Evolutionary conservation across 805 yeast species (phyloP).

Genomic region (Blastobotrys americana): DNA sequence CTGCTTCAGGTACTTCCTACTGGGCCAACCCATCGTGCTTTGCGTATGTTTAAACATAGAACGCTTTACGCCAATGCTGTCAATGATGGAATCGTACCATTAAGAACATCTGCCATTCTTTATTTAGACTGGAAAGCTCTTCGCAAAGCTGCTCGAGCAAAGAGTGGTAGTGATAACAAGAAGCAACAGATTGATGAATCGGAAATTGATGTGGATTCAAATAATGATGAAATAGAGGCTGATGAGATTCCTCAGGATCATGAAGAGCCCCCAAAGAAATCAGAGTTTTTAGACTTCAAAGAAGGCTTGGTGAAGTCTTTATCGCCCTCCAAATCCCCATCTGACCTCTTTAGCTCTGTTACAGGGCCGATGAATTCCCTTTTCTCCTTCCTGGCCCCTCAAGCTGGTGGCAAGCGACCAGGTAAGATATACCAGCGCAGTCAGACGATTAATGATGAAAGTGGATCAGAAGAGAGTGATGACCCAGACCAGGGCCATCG

Average conservation of each 20-base stretch:
- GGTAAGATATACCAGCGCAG: conserved; percentile 24
- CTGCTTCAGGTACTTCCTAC: conserved; percentile 68
- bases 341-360: conserved; percentile 9
- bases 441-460: conserved; percentile 17
- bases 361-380: conserved; percentile 17
- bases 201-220: neutral
- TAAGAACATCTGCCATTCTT: conserved; percentile 79
- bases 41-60: conserved; percentile 58
- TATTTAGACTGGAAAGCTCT: conserved; percentile 82
- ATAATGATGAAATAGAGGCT: conserved; percentile 1
- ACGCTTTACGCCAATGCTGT: conserved; percentile 84
- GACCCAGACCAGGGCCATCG: conserved; percentile 11
- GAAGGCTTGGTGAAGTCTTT: neutral
- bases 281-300: neutral
- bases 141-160: conserved; percentile 40
- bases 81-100: conserved; percentile 93
- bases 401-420: conserved; percentile 20
- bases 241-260: conserved; percentile 16
- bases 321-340: neutral
- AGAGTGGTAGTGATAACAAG: conserved; percentile 13
- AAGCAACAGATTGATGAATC: conserved; percentile 2
- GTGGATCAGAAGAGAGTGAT: conserved; percentile 16
- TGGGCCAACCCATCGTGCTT: conserved; percentile 59
- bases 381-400: conserved; percentile 28
- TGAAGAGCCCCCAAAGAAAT: neutral